These are phyloP conservation scores for Hydnomerulius pinastri DNA, from an alignment of 768 basidiomycete genomes.

Conservation along the genomic window DNA sequence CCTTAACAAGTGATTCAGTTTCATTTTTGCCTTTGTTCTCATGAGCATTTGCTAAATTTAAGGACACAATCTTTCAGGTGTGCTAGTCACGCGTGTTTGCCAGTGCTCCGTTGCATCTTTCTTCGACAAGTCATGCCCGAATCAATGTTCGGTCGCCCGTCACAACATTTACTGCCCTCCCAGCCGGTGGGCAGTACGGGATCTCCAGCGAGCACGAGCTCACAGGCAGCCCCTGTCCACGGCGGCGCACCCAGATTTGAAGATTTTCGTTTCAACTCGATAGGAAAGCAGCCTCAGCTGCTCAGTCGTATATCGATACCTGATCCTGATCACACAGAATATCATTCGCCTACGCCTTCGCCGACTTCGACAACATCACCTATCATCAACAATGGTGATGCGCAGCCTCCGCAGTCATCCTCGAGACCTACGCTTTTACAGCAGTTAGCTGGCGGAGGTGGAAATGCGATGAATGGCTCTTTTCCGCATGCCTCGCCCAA, in stretches of 20 bases:
- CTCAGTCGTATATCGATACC: constrained; percentile 50
- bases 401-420: constrained; percentile 5
- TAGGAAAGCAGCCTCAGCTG: constrained; percentile 55
- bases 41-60: constrained; percentile 16
- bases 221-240: constrained; percentile 15
- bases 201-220: neutral
- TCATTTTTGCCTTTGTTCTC: neutral
- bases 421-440: constrained; percentile 24
- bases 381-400: neutral
- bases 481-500: neutral
- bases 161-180: constrained; percentile 24
- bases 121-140: constrained; percentile 20
- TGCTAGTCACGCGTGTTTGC: constrained; percentile 13
- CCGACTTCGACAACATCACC: constrained; percentile 11
- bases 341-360: constrained; percentile 31
- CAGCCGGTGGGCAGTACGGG: neutral
- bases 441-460: constrained; percentile 16
- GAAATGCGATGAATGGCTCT: neutral
- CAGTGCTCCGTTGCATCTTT: constrained; percentile 9
- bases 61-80: constrained; percentile 6
- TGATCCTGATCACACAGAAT: constrained; percentile 23
- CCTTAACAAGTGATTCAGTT: constrained; percentile 16
- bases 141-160: constrained; percentile 32
- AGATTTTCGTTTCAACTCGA: constrained; percentile 51
- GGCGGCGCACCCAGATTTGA: constrained; percentile 29